A percentile compares a stretch with the other conserved stretches of the same genome.
Evolutionary conservation across 805 yeast species (phyloP).

Genomic region (Suhomyces sp.): DNA sequence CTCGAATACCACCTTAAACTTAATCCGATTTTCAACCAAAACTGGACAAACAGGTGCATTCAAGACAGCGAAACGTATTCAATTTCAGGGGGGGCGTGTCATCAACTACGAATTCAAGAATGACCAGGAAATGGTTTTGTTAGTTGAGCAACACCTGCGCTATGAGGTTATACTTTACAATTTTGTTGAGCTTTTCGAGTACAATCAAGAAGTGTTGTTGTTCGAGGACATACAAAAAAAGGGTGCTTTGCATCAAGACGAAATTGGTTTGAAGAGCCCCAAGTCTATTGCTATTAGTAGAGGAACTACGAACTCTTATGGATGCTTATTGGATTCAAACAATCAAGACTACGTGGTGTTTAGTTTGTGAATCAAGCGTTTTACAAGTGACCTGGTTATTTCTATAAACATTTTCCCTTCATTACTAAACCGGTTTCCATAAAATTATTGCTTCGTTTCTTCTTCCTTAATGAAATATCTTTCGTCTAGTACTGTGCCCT

Average conservation of each 20-base stretch:
- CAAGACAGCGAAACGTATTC: neutral
- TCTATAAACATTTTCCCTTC: too few species aligned
- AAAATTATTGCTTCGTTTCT: too few species aligned
- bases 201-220: too few species aligned
- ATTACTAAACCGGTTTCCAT: too few species aligned
- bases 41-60: too few species aligned
- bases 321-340: constrained; percentile 41
- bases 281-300: constrained; percentile 31
- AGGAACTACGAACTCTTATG: constrained; percentile 22
- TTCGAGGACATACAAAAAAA: too few species aligned
- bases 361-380: constrained; percentile 18
- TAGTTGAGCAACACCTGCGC: constrained; percentile 3
- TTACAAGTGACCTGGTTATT: too few species aligned
- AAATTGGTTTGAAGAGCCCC: constrained; percentile 23
- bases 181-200: too few species aligned
- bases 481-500: constrained; percentile 7
- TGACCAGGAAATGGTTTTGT: constrained; percentile 6
- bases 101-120: constrained; percentile 12
- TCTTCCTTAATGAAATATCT: too few species aligned
- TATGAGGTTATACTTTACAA: neutral
- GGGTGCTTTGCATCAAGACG: constrained; percentile 1
- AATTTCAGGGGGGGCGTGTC: neutral
- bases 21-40: constrained; percentile 1
- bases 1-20: neutral
- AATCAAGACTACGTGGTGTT: constrained; percentile 41